A percentile compares a stretch with the other conserved stretches of the same genome.
Conservation (phyloP, 169 alveolate species). For the Cryptosporidium ubiquitum region DNA sequence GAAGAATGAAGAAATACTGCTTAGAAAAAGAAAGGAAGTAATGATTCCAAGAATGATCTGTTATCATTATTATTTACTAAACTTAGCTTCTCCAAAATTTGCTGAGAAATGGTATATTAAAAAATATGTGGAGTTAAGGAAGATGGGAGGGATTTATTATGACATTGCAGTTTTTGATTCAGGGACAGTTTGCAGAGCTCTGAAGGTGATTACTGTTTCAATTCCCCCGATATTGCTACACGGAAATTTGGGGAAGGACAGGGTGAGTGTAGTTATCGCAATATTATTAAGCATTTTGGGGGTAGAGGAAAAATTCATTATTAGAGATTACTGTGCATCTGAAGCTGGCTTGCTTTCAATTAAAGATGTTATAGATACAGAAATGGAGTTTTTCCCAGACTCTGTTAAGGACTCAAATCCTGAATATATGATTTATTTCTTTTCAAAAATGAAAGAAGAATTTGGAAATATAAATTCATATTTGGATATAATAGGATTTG, state of each 20-base stretch:
- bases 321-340: constrained; percentile 66
- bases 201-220: constrained; percentile 58
- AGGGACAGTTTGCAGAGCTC: constrained; percentile 3
- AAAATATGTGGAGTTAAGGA: background rate
- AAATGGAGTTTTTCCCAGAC: constrained; percentile 4
- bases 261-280: constrained; percentile 37
- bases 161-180: constrained; percentile 30
- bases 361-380: constrained; percentile 7
- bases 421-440: constrained; percentile 4
- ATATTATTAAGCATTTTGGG: constrained; percentile 35
- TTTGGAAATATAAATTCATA: constrained; percentile 42
- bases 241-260: constrained; percentile 61
- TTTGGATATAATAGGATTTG: constrained; percentile 40
- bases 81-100: constrained; percentile 9
- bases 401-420: constrained; percentile 1
- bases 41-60: background rate
- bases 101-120: constrained; percentile 58
- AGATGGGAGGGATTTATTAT: constrained; percentile 37
- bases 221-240: constrained; percentile 63
- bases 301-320: constrained; percentile 34
- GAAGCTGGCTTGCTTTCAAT: constrained; percentile 48
- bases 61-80: constrained; percentile 16
- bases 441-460: constrained; percentile 18
- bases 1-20: background rate
- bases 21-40: constrained; percentile 24